Evolutionary conservation across 2,329 filamentous ascomycete genomes (phyloP).

Genomic region (Aureobasidium lini): DNA sequence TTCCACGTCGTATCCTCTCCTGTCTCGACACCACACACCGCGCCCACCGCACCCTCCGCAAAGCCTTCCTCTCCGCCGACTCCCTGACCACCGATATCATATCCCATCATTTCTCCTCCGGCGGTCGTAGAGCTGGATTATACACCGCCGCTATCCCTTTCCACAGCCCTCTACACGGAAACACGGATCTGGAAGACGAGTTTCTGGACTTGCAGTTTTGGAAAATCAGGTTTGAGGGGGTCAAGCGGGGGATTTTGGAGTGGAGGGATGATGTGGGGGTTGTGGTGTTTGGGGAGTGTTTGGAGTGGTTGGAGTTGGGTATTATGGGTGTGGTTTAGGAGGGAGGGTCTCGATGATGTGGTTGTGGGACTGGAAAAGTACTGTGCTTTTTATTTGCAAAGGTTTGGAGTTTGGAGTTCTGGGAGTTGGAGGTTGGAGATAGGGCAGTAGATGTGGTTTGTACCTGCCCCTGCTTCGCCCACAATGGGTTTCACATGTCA

Average conservation of each 20-base stretch:
- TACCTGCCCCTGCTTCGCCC: neutral
- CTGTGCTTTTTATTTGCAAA: neutral
- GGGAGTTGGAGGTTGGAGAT: no score
- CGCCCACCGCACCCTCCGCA: neutral
- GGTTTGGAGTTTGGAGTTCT: neutral
- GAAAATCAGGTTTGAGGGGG: neutral
- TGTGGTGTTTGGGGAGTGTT: neutral
- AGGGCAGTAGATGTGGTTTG: neutral
- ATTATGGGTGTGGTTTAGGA: neutral
- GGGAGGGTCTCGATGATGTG: neutral
- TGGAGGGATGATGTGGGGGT: neutral
- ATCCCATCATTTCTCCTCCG: neutral
- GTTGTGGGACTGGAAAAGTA: no score
- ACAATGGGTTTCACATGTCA: neutral
- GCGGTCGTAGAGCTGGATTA: neutral
- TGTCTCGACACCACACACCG: no score
- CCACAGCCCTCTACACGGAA: no score
- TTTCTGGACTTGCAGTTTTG: neutral
- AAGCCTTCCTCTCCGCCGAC: neutral
- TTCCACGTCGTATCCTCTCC: neutral
- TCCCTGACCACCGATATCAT: neutral
- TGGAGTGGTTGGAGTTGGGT: neutral
- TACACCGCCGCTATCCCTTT: no score
- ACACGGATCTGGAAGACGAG: neutral
- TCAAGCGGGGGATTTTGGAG: neutral